Percentiles rank a stretch among this genome's conserved stretches.
These are phyloP conservation scores for Leucosporidium yakuticum DNA, from an alignment of 768 basidiomycete species.

Conservation along the genomic window DNA sequence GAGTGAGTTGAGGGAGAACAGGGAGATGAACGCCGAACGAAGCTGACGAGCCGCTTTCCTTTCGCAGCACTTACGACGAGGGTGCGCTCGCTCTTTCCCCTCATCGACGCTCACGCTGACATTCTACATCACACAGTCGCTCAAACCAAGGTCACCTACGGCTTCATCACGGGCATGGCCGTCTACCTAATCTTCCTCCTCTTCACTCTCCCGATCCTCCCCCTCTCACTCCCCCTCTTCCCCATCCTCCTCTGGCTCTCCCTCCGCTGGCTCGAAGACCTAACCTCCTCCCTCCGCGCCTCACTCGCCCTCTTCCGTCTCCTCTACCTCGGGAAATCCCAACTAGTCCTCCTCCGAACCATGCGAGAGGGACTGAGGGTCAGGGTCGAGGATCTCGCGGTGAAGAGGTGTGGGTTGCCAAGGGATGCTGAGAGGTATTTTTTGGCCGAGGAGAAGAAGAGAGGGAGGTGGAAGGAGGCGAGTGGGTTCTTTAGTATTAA, in stretches of 20 bases:
- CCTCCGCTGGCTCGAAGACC: slow-evolving; percentile 81
- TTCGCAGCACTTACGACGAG: slow-evolving; percentile 32
- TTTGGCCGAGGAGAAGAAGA: slow-evolving; percentile 9
- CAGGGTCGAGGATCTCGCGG: slow-evolving; percentile 25
- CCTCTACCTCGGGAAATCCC: slow-evolving; percentile 56
- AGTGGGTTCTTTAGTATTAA: slow-evolving; percentile 23
- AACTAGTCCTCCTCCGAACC: slow-evolving; percentile 54
- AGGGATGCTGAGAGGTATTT: slow-evolving; percentile 18
- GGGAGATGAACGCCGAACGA: too few species aligned
- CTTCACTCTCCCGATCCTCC: slow-evolving; percentile 59
- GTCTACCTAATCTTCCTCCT: slow-evolving; percentile 58
- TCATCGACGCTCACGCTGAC: background rate
- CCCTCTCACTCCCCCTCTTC: slow-evolving; percentile 56
- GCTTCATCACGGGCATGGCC: slow-evolving; percentile 63
- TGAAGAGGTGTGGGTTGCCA: slow-evolving; percentile 28
- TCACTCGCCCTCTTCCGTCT: slow-evolving; percentile 59
- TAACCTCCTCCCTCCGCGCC: slow-evolving; percentile 70
- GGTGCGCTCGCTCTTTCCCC: background rate
- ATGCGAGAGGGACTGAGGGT: slow-evolving; percentile 51
- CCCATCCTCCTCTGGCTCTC: slow-evolving; percentile 84
- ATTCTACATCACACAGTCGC: slow-evolving; percentile 15
- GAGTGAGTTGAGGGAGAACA: slow-evolving; percentile 16
- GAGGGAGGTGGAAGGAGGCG: slow-evolving; percentile 14
- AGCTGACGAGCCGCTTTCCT: background rate
- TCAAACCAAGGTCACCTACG: slow-evolving; percentile 52